Percentiles rank a stretch among this genome's conserved stretches.
Evolutionary conservation across 169 alveolate genomes (phyloP).

Genomic region (Cryptosporidium baileyi): DNA sequence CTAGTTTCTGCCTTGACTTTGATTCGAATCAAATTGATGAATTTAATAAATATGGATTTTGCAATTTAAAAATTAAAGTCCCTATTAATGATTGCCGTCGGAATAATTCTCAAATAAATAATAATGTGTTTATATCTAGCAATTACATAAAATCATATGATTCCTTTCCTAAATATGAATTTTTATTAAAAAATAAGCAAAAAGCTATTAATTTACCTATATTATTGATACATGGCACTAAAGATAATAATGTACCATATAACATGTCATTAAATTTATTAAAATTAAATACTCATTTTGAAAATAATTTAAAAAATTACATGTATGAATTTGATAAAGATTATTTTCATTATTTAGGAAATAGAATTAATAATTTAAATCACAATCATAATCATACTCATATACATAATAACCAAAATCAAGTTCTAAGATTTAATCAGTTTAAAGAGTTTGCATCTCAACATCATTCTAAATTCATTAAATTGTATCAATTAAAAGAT

Average conservation of each 20-base stretch:
- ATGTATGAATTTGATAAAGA: neutral
- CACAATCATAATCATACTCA: too few species aligned
- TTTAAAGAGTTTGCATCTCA: neutral
- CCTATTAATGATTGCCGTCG: neutral
- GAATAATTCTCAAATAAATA: neutral
- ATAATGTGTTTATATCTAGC: neutral
- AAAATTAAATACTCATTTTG: neutral
- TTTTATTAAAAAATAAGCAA: neutral
- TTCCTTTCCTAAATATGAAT: constrained; percentile 8
- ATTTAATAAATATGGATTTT: constrained; percentile 5
- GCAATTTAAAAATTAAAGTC: neutral
- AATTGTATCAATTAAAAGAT: neutral
- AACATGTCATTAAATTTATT: constrained; percentile 31
- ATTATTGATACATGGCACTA: constrained; percentile 57
- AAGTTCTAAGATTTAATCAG: too few species aligned
- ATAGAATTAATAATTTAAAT: neutral
- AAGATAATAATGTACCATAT: constrained; percentile 33
- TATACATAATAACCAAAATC: too few species aligned
- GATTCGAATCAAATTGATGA: constrained; percentile 2
- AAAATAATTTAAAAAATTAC: neutral
- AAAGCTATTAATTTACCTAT: neutral
- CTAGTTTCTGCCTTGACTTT: constrained; percentile 26
- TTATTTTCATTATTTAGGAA: neutral
- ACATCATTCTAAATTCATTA: neutral
- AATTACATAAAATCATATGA: constrained; percentile 27